These are phyloP conservation scores for Phytophthora litchii DNA, from an alignment of 352 stramenopile species.

Conservation along the genomic window DNA sequence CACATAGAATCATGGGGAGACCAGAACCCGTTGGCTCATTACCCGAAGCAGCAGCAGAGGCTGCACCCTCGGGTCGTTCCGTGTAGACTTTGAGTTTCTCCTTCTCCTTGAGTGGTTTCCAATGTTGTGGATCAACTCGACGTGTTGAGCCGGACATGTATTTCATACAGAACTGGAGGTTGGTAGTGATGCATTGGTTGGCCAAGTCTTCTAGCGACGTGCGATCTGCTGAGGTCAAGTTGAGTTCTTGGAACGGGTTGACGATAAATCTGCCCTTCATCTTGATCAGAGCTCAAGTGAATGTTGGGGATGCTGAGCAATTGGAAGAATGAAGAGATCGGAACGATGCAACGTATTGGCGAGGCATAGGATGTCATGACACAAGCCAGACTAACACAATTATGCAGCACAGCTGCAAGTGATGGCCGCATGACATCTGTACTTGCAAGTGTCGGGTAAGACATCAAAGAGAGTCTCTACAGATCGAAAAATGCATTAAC, in stretches of 20 bases:
- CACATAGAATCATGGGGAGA: slow-evolving; percentile 34
- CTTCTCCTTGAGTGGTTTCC: slow-evolving; percentile 36
- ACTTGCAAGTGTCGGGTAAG: slow-evolving; percentile 10
- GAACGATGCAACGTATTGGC: background rate
- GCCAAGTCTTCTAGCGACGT: slow-evolving; percentile 29
- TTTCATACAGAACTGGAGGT: slow-evolving; percentile 10
- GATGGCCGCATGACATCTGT: background rate
- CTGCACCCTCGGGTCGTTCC: slow-evolving; percentile 8
- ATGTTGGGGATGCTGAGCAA: slow-evolving; percentile 1
- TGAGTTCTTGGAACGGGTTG: slow-evolving; percentile 37
- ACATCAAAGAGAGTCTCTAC: slow-evolving; percentile 8
- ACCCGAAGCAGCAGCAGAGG: slow-evolving; percentile 3
- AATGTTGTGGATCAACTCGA: slow-evolving; percentile 24
- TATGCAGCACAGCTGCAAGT: slow-evolving; percentile 20
- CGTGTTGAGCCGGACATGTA: slow-evolving; percentile 5
- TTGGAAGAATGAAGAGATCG: slow-evolving; percentile 18
- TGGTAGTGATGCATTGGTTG: slow-evolving; percentile 29
- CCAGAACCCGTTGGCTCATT: slow-evolving; percentile 17
- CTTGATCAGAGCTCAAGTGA: background rate
- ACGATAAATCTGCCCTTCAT: slow-evolving; percentile 44
- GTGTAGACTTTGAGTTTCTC: slow-evolving; percentile 35
- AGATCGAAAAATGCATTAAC: slow-evolving; percentile 5
- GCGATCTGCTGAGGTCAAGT: slow-evolving; percentile 21
- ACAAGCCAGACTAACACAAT: slow-evolving; percentile 1
- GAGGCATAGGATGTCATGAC: slow-evolving; percentile 4